These are phyloP conservation scores for Arthrobotrys conoides DNA, from an alignment of 2,329 filamentous ascomycete species.

Conservation along the genomic window DNA sequence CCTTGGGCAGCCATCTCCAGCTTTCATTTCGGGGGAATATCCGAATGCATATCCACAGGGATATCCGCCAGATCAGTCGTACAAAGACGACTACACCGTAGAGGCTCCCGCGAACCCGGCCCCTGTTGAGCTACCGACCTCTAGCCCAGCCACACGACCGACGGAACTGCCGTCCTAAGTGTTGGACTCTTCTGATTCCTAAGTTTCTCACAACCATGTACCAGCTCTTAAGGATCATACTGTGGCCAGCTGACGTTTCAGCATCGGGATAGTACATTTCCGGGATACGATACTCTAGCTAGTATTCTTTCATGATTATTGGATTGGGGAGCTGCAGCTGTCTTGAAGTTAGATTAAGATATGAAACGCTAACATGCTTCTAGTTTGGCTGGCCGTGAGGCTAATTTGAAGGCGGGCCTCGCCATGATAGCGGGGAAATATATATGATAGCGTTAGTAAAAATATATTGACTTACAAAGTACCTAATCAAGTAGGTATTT, in stretches of 20 bases:
- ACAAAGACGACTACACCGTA: conserved; percentile 41
- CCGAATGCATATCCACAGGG: conserved; percentile 13
- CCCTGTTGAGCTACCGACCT: conserved; percentile 37
- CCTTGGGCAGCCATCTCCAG: conserved; percentile 45
- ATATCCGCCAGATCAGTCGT: neutral
- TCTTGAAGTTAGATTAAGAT: too few relatives aligned
- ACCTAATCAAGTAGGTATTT: too few relatives aligned
- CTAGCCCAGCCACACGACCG: neutral
- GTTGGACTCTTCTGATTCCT: neutral
- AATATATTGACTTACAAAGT: conserved; percentile 4
- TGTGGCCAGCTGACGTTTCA: neutral
- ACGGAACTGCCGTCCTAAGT: conserved; percentile 31
- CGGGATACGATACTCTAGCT: neutral
- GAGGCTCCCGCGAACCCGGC: conserved; percentile 39
- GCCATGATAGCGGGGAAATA: neutral
- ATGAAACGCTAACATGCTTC: too few relatives aligned
- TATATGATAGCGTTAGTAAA: conserved; percentile 16
- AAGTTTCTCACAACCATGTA: neutral
- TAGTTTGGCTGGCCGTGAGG: neutral
- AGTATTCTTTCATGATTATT: too few relatives aligned
- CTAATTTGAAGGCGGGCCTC: neutral
- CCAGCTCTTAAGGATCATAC: too few relatives aligned
- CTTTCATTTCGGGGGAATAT: conserved; percentile 30
- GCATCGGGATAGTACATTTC: neutral
- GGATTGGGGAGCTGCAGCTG: neutral